phyloP scores from a whole-genome alignment of 495 filamentous ascomycete species.

The Penicillium psychrofluorescens region DNA sequence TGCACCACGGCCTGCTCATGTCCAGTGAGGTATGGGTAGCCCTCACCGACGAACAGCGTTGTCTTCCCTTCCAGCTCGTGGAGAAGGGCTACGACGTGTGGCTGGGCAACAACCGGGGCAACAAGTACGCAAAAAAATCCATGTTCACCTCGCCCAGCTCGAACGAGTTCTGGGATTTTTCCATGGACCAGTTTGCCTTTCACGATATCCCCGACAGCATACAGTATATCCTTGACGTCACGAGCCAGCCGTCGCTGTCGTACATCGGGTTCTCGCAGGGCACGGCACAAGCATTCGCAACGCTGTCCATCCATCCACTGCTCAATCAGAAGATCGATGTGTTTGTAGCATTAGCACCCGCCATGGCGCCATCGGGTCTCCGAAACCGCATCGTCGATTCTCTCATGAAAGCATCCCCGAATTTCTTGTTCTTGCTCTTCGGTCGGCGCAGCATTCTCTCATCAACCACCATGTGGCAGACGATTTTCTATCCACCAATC shows the following conservation, averaged over 20 bases:
- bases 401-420: conserved; percentile 86
- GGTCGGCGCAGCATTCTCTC: conserved; percentile 89
- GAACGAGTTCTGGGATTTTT: conserved; percentile 89
- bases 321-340: conserved; percentile 92
- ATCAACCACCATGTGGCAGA: conserved; percentile 95
- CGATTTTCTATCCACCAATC: conserved; percentile 88
- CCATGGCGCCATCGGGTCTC: conserved; percentile 91
- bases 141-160: conserved; percentile 64
- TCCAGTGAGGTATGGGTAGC: conserved; percentile 99
- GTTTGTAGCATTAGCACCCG: conserved; percentile 94
- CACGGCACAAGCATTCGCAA: conserved; percentile 92
- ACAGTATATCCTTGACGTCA: conserved; percentile 80
- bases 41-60: conserved; percentile 76
- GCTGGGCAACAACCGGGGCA: conserved; percentile 95
- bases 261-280: conserved; percentile 98
- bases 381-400: conserved; percentile 84
- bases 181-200: conserved; percentile 96
- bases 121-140: conserved; percentile 97
- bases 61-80: conserved; percentile 81
- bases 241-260: conserved; percentile 74
- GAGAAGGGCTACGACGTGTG: conserved; percentile 95
- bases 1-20: conserved; percentile 96
- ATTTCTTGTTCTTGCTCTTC: conserved; percentile 89
- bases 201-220: conserved; percentile 96
- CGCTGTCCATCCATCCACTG: conserved; percentile 85